Conservation (phyloP, 2,329 filamentous ascomycete species). For the Pezicula radicicola region DNA sequence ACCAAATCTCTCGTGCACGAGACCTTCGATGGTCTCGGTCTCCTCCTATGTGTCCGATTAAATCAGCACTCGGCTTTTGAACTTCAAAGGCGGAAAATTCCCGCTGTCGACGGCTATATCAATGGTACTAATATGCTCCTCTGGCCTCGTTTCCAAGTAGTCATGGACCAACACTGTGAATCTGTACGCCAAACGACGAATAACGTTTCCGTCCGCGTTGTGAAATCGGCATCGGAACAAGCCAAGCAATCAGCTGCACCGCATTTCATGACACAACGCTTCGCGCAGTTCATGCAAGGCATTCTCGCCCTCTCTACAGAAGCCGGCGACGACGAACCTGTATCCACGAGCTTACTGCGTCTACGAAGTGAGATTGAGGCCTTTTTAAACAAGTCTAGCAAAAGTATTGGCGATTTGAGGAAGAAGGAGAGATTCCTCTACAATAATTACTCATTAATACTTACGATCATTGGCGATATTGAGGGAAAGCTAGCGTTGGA, state of each 20-base stretch:
- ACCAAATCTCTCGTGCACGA: constrained; percentile 74
- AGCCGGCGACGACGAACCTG: constrained; percentile 90
- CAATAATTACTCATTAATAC: constrained; percentile 94
- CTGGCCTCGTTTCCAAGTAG: constrained; percentile 91
- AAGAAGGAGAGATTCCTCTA: constrained; percentile 86
- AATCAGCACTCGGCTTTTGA: constrained; percentile 96
- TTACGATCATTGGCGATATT: constrained; percentile 83
- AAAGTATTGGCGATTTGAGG: constrained; percentile 71
- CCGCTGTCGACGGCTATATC: constrained; percentile 84
- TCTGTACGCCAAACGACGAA: constrained; percentile 67
- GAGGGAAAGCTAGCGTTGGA: constrained; percentile 72
- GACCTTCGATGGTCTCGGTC: constrained; percentile 79
- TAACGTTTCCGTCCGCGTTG: constrained; percentile 41
- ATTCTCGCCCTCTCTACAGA: constrained; percentile 83
- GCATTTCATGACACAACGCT: constrained; percentile 90
- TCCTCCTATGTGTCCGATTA: constrained; percentile 86
- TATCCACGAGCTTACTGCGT: constrained; percentile 74
- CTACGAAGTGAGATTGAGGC: constrained; percentile 79
- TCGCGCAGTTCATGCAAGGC: constrained; percentile 86
- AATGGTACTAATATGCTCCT: constrained; percentile 95
- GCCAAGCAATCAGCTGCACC: constrained; percentile 74
- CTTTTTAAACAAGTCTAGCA: constrained; percentile 75
- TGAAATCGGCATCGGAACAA: constrained; percentile 44
- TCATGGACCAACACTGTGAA: constrained; percentile 92
- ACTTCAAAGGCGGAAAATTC: constrained; percentile 85